Percentiles rank a stretch among this genome's conserved stretches.
These are phyloP conservation scores for Erodium maritimum DNA, from an alignment of 345 rosid genomes.

Conservation along the genomic window DNA sequence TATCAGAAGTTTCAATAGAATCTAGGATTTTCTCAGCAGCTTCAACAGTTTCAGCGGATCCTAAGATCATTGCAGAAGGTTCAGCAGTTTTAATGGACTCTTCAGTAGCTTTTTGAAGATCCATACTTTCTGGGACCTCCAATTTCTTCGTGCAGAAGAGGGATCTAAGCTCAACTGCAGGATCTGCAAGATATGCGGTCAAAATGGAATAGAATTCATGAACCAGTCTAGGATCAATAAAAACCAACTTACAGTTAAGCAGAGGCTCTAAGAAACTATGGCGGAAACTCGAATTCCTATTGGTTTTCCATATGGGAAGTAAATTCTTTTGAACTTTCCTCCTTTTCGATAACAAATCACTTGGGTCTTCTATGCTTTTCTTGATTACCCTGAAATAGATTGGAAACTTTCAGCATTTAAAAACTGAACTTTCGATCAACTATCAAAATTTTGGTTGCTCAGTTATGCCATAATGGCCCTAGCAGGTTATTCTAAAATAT, in stretches of 20 bases:
- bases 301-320: conserved; percentile 30
- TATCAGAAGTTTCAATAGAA: not conserved
- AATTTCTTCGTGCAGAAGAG: conserved; percentile 24
- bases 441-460: not conserved
- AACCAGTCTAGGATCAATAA: not conserved
- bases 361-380: conserved; percentile 40
- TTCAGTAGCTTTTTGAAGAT: conserved; percentile 11
- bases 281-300: conserved; percentile 21
- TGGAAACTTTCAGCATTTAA: not conserved
- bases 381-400: conserved; percentile 43
- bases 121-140: conserved; percentile 9
- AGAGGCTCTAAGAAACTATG: conserved; percentile 35
- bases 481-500: not conserved
- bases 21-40: no score
- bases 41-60: conserved; percentile 6
- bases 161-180: conserved; percentile 35
- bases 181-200: conserved; percentile 31
- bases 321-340: conserved; percentile 28
- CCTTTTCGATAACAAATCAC: conserved; percentile 49
- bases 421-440: no score
- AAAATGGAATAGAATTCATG: conserved; percentile 7
- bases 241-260: conserved; percentile 45
- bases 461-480: not conserved
- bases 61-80: conserved; percentile 4
- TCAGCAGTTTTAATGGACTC: conserved; percentile 1